A percentile compares a stretch with the other conserved stretches of the same genome.
These are phyloP conservation scores for Amanita polypyramis DNA, from an alignment of 768 basidiomycete species.

Conservation along the genomic window DNA sequence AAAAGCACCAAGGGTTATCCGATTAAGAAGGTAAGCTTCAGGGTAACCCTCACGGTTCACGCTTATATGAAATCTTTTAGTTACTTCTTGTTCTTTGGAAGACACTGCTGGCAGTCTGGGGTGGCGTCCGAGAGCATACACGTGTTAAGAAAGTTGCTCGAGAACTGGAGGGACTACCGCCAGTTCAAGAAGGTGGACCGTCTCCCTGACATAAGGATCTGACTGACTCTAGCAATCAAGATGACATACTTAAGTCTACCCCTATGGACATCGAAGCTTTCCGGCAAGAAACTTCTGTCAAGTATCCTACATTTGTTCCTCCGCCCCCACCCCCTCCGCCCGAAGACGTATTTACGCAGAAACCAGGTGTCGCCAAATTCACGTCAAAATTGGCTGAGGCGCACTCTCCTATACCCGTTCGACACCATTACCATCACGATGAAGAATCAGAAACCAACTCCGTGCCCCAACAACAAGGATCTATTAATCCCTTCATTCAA, in stretches of 20 bases:
- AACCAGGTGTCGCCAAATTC: slow-evolving; percentile 25
- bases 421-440: slow-evolving; percentile 90
- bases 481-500: slow-evolving; percentile 20
- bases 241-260: slow-evolving; percentile 73
- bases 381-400: slow-evolving; percentile 77
- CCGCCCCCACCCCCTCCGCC: slow-evolving; percentile 33
- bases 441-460: slow-evolving; percentile 28
- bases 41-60: background rate
- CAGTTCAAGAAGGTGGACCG: slow-evolving; percentile 31
- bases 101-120: slow-evolving; percentile 81
- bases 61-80: slow-evolving; percentile 26
- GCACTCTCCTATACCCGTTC: slow-evolving; percentile 85
- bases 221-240: slow-evolving; percentile 18
- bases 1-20: slow-evolving; percentile 94
- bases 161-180: slow-evolving; percentile 72
- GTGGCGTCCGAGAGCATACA: slow-evolving; percentile 79
- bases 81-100: slow-evolving; percentile 94
- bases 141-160: slow-evolving; percentile 79
- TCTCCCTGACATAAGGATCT: background rate
- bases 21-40: slow-evolving; percentile 73
- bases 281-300: slow-evolving; percentile 82
- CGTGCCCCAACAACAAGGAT: slow-evolving; percentile 15
- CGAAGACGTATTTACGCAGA: slow-evolving; percentile 20
- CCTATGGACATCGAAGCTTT: slow-evolving; percentile 88
- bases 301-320: slow-evolving; percentile 89